phyloP scores from a whole-genome alignment of 2,329 filamentous ascomycete genomes.

The Rutstroemia sydowiana region DNA sequence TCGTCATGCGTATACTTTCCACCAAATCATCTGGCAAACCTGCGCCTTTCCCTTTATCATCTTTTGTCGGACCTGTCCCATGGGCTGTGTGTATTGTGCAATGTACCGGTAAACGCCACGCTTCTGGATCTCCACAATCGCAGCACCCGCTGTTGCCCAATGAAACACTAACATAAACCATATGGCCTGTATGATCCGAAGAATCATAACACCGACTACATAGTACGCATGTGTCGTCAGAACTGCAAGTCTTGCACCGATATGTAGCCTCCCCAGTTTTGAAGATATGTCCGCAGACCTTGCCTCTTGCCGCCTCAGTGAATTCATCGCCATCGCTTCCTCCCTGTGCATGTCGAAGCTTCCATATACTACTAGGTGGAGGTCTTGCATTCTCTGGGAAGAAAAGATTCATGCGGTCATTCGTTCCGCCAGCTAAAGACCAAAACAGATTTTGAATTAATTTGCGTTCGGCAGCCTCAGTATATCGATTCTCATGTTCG shows the following conservation, averaged over 20 bases:
- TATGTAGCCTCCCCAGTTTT: conserved; percentile 91
- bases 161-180: conserved; percentile 81
- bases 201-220: conserved; percentile 93
- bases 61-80: conserved; percentile 36
- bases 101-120: conserved; percentile 79
- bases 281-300: conserved; percentile 96
- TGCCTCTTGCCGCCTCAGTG: conserved; percentile 81
- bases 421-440: conserved; percentile 70
- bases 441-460: conserved; percentile 78
- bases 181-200: conserved; percentile 89
- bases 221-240: conserved; percentile 90
- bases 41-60: conserved; percentile 53
- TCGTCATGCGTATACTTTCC: conserved; percentile 74
- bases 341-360: conserved; percentile 79
- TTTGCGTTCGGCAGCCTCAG: conserved; percentile 58
- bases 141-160: conserved; percentile 92
- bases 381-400: conserved; percentile 68
- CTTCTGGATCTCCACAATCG: conserved; percentile 93
- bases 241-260: conserved; percentile 85
- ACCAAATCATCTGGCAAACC: conserved; percentile 68
- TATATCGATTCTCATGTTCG: conserved; percentile 69
- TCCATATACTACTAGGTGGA: conserved; percentile 50
- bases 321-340: conserved; percentile 94
- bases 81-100: conserved; percentile 86
- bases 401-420: conserved; percentile 68